Conservation (phyloP, 805 yeast species). For the Candida jianshihensis region DNA sequence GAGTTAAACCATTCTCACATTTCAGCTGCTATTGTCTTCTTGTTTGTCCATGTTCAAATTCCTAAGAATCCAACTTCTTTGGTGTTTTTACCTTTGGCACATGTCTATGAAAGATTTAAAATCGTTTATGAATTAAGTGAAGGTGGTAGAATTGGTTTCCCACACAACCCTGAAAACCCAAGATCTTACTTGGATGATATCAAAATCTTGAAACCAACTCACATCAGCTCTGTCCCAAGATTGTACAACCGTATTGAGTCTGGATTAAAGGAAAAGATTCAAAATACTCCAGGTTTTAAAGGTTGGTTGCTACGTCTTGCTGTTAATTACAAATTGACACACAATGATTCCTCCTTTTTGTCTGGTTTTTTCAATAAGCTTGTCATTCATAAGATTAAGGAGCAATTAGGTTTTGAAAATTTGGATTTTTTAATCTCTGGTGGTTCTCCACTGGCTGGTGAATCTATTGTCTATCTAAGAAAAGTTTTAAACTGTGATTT, state of each 20-base stretch:
- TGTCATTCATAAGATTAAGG: slow-evolving; percentile 36
- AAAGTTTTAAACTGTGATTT: slow-evolving; percentile 51
- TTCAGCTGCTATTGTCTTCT: slow-evolving; percentile 40
- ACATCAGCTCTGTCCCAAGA: slow-evolving; percentile 56
- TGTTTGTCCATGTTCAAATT: slow-evolving; percentile 28
- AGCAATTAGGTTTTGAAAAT: slow-evolving; percentile 42
- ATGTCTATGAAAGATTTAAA: slow-evolving; percentile 44
- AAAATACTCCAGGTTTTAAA: slow-evolving; percentile 37
- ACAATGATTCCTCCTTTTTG: slow-evolving; percentile 29
- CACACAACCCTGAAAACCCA: slow-evolving; percentile 44
- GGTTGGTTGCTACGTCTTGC: slow-evolving; percentile 35
- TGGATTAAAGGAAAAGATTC: slow-evolving; percentile 44
- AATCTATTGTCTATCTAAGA: slow-evolving; percentile 53
- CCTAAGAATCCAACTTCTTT: slow-evolving; percentile 24
- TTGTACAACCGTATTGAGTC: slow-evolving; percentile 56
- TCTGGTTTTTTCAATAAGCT: slow-evolving; percentile 30
- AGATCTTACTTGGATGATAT: slow-evolving; percentile 53
- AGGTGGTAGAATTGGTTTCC: slow-evolving; percentile 50
- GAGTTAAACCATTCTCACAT: slow-evolving; percentile 45
- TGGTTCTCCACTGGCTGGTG: slow-evolving; percentile 65
- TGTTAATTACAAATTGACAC: slow-evolving; percentile 33
- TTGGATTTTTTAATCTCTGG: slow-evolving; percentile 40
- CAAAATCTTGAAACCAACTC: slow-evolving; percentile 44
- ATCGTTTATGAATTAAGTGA: slow-evolving; percentile 36
- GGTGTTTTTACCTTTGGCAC: slow-evolving; percentile 52